These are phyloP conservation scores for Balansia obtecta DNA, from an alignment of 2,329 filamentous ascomycete genomes.

Conservation along the genomic window DNA sequence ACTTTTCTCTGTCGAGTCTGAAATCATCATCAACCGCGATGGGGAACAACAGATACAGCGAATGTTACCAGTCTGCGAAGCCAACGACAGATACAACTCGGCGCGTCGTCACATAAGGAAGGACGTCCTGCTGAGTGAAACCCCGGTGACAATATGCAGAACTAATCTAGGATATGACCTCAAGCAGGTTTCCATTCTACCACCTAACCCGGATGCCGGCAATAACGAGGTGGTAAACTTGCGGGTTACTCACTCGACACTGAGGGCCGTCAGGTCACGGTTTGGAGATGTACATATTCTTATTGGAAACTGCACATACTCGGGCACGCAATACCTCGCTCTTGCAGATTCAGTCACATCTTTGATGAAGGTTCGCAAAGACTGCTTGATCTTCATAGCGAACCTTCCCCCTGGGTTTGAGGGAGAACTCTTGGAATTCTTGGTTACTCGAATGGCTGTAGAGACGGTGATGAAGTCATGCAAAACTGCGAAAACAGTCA, in stretches of 20 bases:
- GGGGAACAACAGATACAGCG: neutral
- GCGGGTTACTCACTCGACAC: neutral
- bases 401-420: neutral
- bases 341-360: neutral
- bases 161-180: neutral
- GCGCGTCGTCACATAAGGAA: neutral
- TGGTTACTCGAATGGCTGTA: neutral
- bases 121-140: neutral
- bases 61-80: neutral
- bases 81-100: slow-evolving; percentile 3
- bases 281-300: neutral
- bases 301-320: neutral
- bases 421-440: neutral
- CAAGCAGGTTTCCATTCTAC: neutral
- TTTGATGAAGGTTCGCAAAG: neutral
- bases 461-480: neutral
- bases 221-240: neutral
- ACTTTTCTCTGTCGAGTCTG: slow-evolving; percentile 1
- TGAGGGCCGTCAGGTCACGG: neutral
- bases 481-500: neutral
- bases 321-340: neutral
- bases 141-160: neutral
- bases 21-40: neutral
- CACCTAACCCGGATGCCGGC: neutral
- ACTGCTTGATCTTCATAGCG: neutral